phyloP scores from a whole-genome alignment of 2,329 filamentous ascomycete genomes.

The Scedosporium aurantiacum region DNA sequence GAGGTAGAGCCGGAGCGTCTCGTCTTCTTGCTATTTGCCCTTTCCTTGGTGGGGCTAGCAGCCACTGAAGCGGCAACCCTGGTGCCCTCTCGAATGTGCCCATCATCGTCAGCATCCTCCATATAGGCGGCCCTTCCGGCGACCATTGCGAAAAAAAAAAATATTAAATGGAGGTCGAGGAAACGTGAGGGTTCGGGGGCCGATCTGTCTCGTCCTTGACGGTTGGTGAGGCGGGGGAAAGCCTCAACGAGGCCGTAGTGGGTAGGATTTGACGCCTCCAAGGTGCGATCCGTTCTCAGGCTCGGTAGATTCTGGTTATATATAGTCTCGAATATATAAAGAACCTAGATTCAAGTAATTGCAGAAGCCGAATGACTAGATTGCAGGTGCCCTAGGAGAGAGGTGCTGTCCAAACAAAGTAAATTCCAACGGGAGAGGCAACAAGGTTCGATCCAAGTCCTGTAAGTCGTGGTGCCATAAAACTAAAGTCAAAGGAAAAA shows the following conservation, averaged over 20 bases:
- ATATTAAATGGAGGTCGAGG: background rate
- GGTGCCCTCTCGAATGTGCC: conserved; percentile 7
- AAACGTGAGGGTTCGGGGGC: background rate
- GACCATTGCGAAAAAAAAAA: conserved; percentile 4
- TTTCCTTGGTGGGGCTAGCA: conserved; percentile 5
- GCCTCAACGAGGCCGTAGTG: background rate
- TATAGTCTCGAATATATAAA: background rate
- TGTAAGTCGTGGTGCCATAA: background rate
- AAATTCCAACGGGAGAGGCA: background rate
- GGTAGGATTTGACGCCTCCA: background rate
- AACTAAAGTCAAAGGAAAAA: background rate
- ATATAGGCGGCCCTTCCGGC: conserved; percentile 9
- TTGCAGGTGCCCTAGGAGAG: background rate
- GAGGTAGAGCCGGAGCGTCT: conserved; percentile 5
- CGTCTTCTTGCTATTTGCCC: conserved; percentile 7
- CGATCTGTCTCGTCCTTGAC: background rate
- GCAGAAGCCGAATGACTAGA: background rate
- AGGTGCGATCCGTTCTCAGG: background rate
- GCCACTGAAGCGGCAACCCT: conserved; percentile 10
- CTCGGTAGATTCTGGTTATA: background rate
- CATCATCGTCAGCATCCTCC: conserved; percentile 11
- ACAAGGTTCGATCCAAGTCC: background rate
- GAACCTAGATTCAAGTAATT: background rate
- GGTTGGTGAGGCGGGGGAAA: background rate
- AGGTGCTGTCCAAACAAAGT: background rate